Base-by-base conservation (phyloP, 306 rosid genomes). In the Neltuma alba region DNA sequence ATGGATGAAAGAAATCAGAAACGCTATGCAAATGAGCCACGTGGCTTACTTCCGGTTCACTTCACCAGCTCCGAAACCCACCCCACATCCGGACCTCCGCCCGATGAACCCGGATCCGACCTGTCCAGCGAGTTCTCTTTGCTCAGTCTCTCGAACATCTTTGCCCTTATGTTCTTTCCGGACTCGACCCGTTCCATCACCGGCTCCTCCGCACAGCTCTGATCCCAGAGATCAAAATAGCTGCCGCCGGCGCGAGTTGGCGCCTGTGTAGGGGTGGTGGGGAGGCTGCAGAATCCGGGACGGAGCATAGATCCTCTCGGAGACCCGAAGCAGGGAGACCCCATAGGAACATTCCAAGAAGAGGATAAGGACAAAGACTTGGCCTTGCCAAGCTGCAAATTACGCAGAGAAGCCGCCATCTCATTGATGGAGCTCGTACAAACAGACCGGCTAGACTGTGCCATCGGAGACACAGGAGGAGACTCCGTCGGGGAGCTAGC, bases 121-220 rank as follows among this genome's bases (percentile, higher is more conserved):
- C 86, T 63, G 1, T 20, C 87, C 14, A 94, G 65, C 7, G 92
- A 86, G n/a, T 95, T 95, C 76, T 92, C 97, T 63, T 90, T 85
- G 70, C 98, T 92, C 55, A 95, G 75, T 45, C 81, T 95, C 89
- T 91, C 93, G n/a, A 95, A 87, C 99, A 95, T 95, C 85, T 77
- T 86, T 0, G 86, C 90, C 72, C 99, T 62, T n/a, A 95, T 66
- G 18, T 66, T 87, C 55, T 98, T 86, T 2, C 99, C 99, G 0
- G 99, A 95, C 80, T 95, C 99, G 0, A 95, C 99, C 80, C 99
- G 85, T 82, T 92, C 97, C 99, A 95, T 95, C 14, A 85, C 89
- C 0, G 96, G 93, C 87, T 91, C 98, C 83, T 95, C 99, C 84
- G 85, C 91, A 0, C 71, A 76, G 0, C 82, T 57, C 77, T 69